Evolutionary conservation across 805 yeast genomes (phyloP).

Genomic region (Myxozyma geophila): DNA sequence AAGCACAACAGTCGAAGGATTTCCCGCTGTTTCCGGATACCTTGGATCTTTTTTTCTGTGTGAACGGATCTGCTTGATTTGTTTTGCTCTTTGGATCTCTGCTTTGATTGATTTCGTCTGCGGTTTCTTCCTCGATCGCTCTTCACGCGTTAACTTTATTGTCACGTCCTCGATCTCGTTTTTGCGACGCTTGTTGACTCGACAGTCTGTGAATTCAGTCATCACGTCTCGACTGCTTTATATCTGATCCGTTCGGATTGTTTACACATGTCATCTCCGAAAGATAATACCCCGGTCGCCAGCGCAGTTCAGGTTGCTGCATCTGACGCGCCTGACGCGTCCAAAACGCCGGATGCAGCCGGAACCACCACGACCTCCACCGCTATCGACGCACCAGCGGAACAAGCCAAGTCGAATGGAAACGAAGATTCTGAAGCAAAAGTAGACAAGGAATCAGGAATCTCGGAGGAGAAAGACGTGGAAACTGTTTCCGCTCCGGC

Average conservation of each 20-base stretch:
- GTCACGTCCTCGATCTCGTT: too few species aligned
- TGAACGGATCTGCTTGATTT: too few species aligned
- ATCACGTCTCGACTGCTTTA: not conserved
- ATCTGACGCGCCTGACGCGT: constrained; percentile 14
- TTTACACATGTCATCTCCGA: constrained; percentile 4
- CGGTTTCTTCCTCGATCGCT: too few species aligned
- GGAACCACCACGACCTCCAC: constrained; percentile 9
- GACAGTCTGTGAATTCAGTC: too few species aligned
- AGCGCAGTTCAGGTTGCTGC: not conserved
- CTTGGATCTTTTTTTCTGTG: too few species aligned
- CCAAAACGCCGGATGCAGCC: constrained; percentile 5
- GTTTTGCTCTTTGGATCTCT: too few species aligned
- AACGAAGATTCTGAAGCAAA: constrained; percentile 4
- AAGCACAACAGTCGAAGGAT: not conserved
- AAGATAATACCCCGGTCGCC: constrained; percentile 2
- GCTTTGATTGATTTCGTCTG: not conserved
- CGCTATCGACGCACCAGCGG: constrained; percentile 12
- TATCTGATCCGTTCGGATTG: not conserved
- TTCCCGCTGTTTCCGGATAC: not conserved
- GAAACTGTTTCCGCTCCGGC: constrained; percentile 8
- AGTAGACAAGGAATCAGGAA: not conserved
- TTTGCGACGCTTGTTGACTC: too few species aligned
- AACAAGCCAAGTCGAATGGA: not conserved
- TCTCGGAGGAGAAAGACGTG: not conserved
- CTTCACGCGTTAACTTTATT: too few species aligned